Conservation (phyloP, 2,329 filamentous ascomycete species). For the Aspergillus terreus region DNA sequence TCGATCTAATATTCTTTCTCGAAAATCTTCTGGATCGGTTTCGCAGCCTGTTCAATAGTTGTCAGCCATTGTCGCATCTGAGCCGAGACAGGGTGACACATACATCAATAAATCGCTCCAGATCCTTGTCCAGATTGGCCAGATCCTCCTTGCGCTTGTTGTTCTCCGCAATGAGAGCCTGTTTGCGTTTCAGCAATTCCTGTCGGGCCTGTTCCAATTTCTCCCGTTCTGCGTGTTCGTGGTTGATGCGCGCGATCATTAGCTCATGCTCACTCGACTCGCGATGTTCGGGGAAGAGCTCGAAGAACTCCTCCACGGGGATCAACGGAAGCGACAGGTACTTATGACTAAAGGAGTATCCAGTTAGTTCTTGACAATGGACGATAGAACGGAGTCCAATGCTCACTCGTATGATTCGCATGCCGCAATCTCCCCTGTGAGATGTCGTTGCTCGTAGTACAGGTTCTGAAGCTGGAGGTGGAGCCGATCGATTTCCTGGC, state of each 20-base stretch:
- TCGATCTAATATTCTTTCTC: constrained; percentile 61
- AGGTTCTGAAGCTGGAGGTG: constrained; percentile 93
- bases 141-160: constrained; percentile 92
- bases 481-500: constrained; percentile 85
- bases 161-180: constrained; percentile 69
- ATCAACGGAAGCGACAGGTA: constrained; percentile 84
- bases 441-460: constrained; percentile 90
- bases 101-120: constrained; percentile 91
- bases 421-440: constrained; percentile 82
- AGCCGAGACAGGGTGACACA: constrained; percentile 29
- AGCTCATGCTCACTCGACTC: constrained; percentile 71
- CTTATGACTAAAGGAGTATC: constrained; percentile 55
- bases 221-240: constrained; percentile 82
- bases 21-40: constrained; percentile 81
- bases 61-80: constrained; percentile 3
- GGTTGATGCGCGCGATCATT: constrained; percentile 85
- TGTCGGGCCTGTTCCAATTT: constrained; percentile 80
- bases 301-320: constrained; percentile 76
- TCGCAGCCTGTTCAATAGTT: constrained; percentile 61
- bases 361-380: background rate
- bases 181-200: constrained; percentile 69
- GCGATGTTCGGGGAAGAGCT: constrained; percentile 69
- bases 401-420: constrained; percentile 90
- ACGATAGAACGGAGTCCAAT: background rate
- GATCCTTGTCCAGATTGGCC: constrained; percentile 81